These are phyloP conservation scores for Candida sanyiensis DNA, from an alignment of 805 yeast genomes.

Conservation along the genomic window DNA sequence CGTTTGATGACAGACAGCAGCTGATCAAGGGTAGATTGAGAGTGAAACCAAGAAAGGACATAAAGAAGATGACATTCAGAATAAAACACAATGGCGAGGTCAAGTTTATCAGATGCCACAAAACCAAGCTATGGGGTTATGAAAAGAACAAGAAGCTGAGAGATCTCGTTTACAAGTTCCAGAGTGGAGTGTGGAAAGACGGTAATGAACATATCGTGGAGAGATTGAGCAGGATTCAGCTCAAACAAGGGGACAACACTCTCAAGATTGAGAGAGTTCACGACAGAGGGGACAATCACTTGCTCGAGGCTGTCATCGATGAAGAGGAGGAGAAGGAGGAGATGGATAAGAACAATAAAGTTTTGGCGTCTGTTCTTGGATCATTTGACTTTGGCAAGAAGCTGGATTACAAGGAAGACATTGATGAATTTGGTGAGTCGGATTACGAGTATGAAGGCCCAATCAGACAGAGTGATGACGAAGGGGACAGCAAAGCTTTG, in stretches of 20 bases:
- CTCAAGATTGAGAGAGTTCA: constrained; percentile 15
- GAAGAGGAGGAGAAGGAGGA: constrained; percentile 36
- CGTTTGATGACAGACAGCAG: constrained; percentile 38
- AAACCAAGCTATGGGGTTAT: constrained; percentile 88
- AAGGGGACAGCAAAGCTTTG: constrained; percentile 26
- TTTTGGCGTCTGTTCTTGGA: constrained; percentile 43
- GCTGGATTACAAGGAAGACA: constrained; percentile 35
- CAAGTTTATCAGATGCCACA: constrained; percentile 53
- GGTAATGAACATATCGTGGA: constrained; percentile 79
- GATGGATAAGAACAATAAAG: constrained; percentile 37
- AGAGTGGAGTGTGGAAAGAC: constrained; percentile 70
- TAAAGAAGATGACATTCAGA: constrained; percentile 56
- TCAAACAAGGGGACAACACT: constrained; percentile 16
- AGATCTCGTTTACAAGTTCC: constrained; percentile 60
- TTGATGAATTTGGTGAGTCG: constrained; percentile 34
- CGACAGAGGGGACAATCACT: constrained; percentile 14
- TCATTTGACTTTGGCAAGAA: constrained; percentile 51
- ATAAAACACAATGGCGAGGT: constrained; percentile 51
- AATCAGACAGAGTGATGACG: constrained; percentile 28
- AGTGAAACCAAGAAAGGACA: constrained; percentile 44
- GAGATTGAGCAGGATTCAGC: constrained; percentile 28
- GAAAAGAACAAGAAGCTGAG: constrained; percentile 57
- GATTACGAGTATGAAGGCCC: constrained; percentile 43
- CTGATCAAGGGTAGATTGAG: constrained; percentile 59
- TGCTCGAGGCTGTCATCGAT: constrained; percentile 26